Evolutionary conservation across 2,329 filamentous ascomycete species (phyloP), one percentile per base, ranked within the genome.

Genomic region (Reticulascus tulasneorum): DNA sequence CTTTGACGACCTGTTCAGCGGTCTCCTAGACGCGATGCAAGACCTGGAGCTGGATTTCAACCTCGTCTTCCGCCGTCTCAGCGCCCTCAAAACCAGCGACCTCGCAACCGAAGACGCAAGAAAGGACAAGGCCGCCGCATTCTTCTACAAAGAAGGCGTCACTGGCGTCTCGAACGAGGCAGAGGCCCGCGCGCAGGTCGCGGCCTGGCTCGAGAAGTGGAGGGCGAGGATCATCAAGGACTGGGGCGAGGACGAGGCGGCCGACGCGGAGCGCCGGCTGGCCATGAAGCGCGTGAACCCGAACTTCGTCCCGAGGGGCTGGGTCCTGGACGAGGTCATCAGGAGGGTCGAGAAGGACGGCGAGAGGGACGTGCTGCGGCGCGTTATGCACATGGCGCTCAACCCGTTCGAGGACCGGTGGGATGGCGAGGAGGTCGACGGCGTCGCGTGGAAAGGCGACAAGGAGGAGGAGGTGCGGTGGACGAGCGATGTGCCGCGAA

Each of bases 301-400:
- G 3, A 95, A 86, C 65, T 98, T 98, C 53, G 71, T 96, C 1
- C 88, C 93, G 1, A 77, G 89, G 29, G 82, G 85, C 13, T 98
- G 91, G 90, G 78, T 98, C 33, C 70, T 98, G 15, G 91, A 97
- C 56, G 93, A 98, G 60, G 60, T 98, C 11, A 97, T 98, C 47
- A 78, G 84, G 29, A 77, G 87, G 9, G 90, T 97, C 0, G 88
- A 97, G 60, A 86, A 86, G 56, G 79, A 82, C 33, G 79, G 81
- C 3, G 90, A 98, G 53, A 73, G 86, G 37, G 82, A 89, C 8
- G 81, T 97, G 23, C 59, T 98, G 28, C 69, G 77, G 10, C 73
- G 82, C 20, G 72, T 93, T 17, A 87, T 94, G 82, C 77, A 87
- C 28, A 84, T 97, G 81, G 78, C 82, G 3, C 64, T 91, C 25